Evolutionary conservation across 148 eudicot genomes (phyloP), one percentile per base, ranked within the genome.

Genomic region (Silene latifolia): DNA sequence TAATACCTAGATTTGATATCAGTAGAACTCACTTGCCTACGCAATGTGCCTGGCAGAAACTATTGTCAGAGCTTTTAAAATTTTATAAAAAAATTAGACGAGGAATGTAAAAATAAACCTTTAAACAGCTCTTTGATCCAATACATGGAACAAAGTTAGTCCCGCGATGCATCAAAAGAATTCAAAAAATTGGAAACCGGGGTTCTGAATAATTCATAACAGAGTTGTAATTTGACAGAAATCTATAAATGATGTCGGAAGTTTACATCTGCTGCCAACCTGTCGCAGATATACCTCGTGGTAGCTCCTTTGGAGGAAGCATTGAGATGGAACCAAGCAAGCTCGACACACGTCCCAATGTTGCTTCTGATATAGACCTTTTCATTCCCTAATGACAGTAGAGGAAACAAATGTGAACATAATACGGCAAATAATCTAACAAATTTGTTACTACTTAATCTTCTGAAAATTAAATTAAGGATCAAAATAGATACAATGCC

Each of bases 331-430:
- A 88, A 29, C 98, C 90, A 63, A 91, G 72, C 64, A 89, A 81
- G 65, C 87, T 85, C 78, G 98, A 89, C 88, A 93, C 80, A 72
- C 86, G 87, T 7, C 79, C 93, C 82, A 91, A 73, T 27, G 98
- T 86, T 48, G 77, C 79, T 75, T 91, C 98, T 53, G 98, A 91
- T 74, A 91, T 84, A 73, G 98, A 88, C 82, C 85, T 88, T 62
- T 77, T 81, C 68, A 86, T 67, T 72, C 68, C 75, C 98, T 89
- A 68, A 42, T 82, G 10, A 53, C 35, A 71, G 72, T 8, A 35
- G 69, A 78, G 19, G 24, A 68, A 57, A 71, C 12, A 53, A 60
- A 72, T 44, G 51, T 64, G 46, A 65, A 69, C 46, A 62, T 51
- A 15, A 61, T 27, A 18, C 15, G 29, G n/a, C 20, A 59, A 27